phyloP scores from a whole-genome alignment of 192 early-diverging fungal species.

The Coemansia sp. region DNA sequence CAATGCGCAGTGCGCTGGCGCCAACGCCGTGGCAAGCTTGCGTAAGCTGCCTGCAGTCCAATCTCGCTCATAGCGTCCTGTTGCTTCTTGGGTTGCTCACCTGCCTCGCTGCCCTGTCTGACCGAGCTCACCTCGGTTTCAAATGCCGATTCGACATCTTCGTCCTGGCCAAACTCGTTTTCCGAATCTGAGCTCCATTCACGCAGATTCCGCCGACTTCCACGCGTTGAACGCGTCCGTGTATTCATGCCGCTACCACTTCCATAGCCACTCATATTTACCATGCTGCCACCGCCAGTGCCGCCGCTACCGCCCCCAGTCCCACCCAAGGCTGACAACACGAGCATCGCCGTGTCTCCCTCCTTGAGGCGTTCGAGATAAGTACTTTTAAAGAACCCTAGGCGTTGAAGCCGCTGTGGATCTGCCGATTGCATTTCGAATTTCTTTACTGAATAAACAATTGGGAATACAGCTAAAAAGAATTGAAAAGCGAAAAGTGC shows the following conservation, averaged over 20 bases:
- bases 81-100: conserved; percentile 16
- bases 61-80: conserved; percentile 49
- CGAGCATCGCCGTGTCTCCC: conserved; percentile 50
- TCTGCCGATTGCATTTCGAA: conserved; percentile 23
- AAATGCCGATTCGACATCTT: conserved; percentile 42
- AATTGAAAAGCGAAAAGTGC: neutral
- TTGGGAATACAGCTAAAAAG: neutral
- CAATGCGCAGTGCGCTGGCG: conserved; percentile 52
- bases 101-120: conserved; percentile 40
- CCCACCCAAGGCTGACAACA: conserved; percentile 37
- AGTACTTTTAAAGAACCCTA: conserved; percentile 39
- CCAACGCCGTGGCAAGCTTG: conserved; percentile 29
- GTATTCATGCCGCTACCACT: conserved; percentile 27
- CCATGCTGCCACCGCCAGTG: conserved; percentile 16
- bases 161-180: conserved; percentile 41
- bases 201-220: conserved; percentile 47
- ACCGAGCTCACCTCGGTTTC: conserved; percentile 48
- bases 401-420: conserved; percentile 26
- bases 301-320: conserved; percentile 9
- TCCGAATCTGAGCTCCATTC: conserved; percentile 56
- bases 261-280: conserved; percentile 8
- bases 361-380: conserved; percentile 53
- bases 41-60: conserved; percentile 38
- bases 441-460: neutral
- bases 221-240: conserved; percentile 48